A percentile compares a stretch with the other conserved stretches of the same genome.
phyloP scores from a whole-genome alignment of 1,284 basidiomycete species.

The Apiotrichum sp. region DNA sequence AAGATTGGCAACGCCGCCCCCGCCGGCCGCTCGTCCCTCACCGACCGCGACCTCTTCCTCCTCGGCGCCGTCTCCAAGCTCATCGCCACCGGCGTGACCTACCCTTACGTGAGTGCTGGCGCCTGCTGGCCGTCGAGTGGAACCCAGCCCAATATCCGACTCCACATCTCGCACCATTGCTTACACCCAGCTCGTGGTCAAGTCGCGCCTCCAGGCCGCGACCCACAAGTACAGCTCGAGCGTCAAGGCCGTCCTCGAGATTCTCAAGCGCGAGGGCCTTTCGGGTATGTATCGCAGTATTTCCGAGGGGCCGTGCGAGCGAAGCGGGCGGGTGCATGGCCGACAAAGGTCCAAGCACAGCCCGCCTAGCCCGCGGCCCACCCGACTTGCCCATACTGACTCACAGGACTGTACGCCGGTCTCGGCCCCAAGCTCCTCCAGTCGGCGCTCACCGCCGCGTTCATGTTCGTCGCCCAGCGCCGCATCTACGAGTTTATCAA shows the following conservation, averaged over 20 bases:
- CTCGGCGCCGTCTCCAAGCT: constrained; percentile 85
- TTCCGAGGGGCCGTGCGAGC: too few relatives aligned
- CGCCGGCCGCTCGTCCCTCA: constrained; percentile 50
- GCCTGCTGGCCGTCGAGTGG: not conserved
- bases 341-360: not conserved
- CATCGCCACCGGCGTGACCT: constrained; percentile 46
- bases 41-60: constrained; percentile 82
- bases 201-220: constrained; percentile 47
- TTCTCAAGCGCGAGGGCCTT: constrained; percentile 69
- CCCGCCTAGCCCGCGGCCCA: not conserved
- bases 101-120: constrained; percentile 41
- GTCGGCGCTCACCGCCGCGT: constrained; percentile 82
- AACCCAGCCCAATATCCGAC: not conserved
- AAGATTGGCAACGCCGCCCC: constrained; percentile 50
- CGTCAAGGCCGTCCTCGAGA: constrained; percentile 46
- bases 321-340: not conserved
- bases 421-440: constrained; percentile 78
- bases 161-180: not conserved
- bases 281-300: constrained; percentile 28
- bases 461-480: constrained; percentile 77
- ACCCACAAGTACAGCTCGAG: constrained; percentile 48
- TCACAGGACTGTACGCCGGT: constrained; percentile 71
- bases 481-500: constrained; percentile 52
- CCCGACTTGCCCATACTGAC: not conserved
- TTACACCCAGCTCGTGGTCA: constrained; percentile 44